Evolutionary conservation across 2,329 filamentous ascomycete species (phyloP), one percentile per base, ranked within the genome.

Genomic region (Aspergillus phoenicis): DNA sequence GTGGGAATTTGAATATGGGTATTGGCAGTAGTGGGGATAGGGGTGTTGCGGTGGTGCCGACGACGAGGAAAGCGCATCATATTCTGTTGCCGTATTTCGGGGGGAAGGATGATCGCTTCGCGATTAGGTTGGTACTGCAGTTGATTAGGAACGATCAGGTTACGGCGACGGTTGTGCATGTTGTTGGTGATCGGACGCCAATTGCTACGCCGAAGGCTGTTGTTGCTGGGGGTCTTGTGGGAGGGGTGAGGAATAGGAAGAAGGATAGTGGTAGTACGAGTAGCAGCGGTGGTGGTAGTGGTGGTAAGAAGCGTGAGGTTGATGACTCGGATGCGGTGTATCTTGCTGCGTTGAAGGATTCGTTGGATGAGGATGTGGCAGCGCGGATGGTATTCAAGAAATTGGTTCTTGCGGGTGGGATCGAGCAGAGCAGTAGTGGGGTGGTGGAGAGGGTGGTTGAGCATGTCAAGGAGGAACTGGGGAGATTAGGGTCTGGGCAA

Each of bases 81-180:
- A 84, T 98, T 66, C 93, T 96, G 73, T 82, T 96, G 57, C 90
- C 93, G 0, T 98, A 92, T 77, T 88, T 97, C 61, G 93, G 94
- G 17, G 91, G 91, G 8, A 79, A 82, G 1, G 95, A 99, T 71
- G 94, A 97, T 70, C 85, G 87, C 7, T 86, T 89, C 4, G 93
- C 93, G 0, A 82, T 98, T 0, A 83, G 88, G 1, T 85, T 98
- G 24, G 89, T 94, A 3, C 82, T 98, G 3, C 94, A 97, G 71
- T 83, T 99, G 0, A 91, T 89, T 0, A 87, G 89, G 73, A 95
- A 93, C 69, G 84, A 86, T 4, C 86, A 90, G 47, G 87, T 97
- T 26, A 93, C 91, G 0, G 91, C 88, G 0, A 94, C 91, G 0
- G 84, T 97, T 33, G 81, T 90, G 1, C 87, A 88, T 62, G 82